Percentiles rank a stretch among this genome's conserved stretches.
phyloP scores from a whole-genome alignment of 2,329 filamentous ascomycete genomes.

The Phialophora macrospora region DNA sequence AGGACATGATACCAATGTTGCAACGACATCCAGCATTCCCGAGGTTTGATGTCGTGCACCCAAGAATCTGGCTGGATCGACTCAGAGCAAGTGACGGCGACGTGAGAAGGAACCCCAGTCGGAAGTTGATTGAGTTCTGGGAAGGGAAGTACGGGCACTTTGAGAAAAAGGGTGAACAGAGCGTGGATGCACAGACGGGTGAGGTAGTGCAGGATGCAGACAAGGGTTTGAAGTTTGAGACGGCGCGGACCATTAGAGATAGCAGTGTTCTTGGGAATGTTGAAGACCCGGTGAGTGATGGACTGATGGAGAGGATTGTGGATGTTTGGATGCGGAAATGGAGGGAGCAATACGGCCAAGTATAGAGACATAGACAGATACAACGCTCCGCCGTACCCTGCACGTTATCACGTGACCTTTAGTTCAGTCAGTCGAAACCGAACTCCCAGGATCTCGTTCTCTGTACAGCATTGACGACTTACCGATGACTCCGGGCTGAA shows the following conservation, averaged over 20 bases:
- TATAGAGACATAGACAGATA: not conserved
- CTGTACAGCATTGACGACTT: not conserved
- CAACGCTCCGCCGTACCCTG: not conserved
- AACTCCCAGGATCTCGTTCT: no score
- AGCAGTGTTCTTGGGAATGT: conserved; percentile 17
- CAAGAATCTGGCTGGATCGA: conserved; percentile 49
- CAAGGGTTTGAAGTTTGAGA: conserved; percentile 25
- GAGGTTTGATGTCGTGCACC: conserved; percentile 45
- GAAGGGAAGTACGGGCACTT: conserved; percentile 40
- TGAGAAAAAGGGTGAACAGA: not conserved
- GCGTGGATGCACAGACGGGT: not conserved
- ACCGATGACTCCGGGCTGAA: not conserved
- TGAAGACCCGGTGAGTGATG: conserved; percentile 15
- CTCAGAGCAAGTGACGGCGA: conserved; percentile 44
- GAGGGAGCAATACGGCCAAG: conserved; percentile 10
- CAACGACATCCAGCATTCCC: conserved; percentile 31
- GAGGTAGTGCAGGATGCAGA: not conserved
- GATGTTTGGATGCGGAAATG: conserved; percentile 28
- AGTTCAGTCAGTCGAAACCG: not conserved
- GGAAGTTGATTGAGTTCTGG: conserved; percentile 58
- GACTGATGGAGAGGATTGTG: conserved; percentile 18
- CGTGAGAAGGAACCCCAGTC: conserved; percentile 49
- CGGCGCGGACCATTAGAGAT: conserved; percentile 12
- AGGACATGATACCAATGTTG: conserved; percentile 54
- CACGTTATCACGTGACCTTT: not conserved